Base-by-base conservation (phyloP, 2,329 filamentous ascomycete species). In the Aspergillus thermomutatus region DNA sequence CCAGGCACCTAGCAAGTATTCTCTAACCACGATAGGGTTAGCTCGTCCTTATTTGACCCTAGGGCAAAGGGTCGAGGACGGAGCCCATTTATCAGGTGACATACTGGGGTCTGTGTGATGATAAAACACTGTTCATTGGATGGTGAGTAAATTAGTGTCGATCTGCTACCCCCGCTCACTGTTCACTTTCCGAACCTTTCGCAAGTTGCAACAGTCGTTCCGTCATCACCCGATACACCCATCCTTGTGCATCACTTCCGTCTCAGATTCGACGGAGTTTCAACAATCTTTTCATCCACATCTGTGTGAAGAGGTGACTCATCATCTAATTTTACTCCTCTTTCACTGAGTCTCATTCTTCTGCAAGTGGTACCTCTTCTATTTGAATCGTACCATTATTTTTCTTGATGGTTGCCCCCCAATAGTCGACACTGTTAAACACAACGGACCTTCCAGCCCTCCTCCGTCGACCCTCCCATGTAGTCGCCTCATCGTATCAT, bases 221-320 rank as follows among this genome's bases (percentile, higher is more conserved):
- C 54, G 53, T 54, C 14, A 27, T 54, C 54, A 53, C 58, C 58
- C 58, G 56, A 59, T 58, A 49, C 49, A 45, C 57, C 46, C 51
- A 46, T 60, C 58, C 40, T 54, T 60, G 52, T 37, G 45, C 50
- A 52, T 56, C 31, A 37, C 31, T 56, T 56, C 47, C 50, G 28
- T 52, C 45, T 43, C 58, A 27, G 37, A 31, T 60, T 50, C 46
- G 49, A 54, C 43, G n/a, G 50, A 50, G 58, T 49, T 45, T 55
- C 17, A 23, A 21, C n/a, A 40, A 34, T 23, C 49, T 23, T 23
- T 50, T 40, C 49, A 51, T 52, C 50, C 14, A 23, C 31, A 41
- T 52, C 40, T 47, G 14, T 41, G 1, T 48, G 21, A 34, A 31
- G 9, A 46, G 28, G 21, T 53, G 52, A 41, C 52, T n/a, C 43